Evolutionary conservation across 306 rosid genomes (phyloP).

Genomic region (Sicyos baderoa): DNA sequence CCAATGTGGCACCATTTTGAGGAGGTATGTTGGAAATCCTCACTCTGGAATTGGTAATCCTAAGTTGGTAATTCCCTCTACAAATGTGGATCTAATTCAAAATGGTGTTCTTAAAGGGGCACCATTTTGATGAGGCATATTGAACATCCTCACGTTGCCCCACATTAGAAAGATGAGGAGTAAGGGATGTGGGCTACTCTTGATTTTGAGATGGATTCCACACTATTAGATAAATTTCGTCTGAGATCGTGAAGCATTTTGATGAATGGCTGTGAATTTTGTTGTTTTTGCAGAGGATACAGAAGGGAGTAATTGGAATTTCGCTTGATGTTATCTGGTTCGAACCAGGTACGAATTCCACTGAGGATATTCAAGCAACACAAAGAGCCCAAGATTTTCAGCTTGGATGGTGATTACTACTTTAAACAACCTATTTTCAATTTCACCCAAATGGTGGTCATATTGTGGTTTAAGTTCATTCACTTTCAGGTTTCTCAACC

Average conservation of each 20-base stretch:
- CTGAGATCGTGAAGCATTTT: not conserved
- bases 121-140: too few species aligned
- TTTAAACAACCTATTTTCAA: not conserved
- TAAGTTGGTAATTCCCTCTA: too few species aligned
- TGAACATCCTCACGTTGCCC: too few species aligned
- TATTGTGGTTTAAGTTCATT: constrained; percentile 2
- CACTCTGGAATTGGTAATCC: too few species aligned
- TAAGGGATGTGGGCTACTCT: too few species aligned
- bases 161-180: too few species aligned
- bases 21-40: too few species aligned
- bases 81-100: too few species aligned
- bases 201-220: too few species aligned
- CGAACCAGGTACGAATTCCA: constrained; percentile 51
- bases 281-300: constrained; percentile 35
- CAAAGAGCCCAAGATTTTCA: constrained; percentile 92
- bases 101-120: too few species aligned
- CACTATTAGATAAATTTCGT: not conserved
- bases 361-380: constrained; percentile 60
- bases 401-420: constrained; percentile 63
- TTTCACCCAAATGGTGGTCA: not conserved
- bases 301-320: constrained; percentile 65
- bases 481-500: constrained; percentile 56
- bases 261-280: not conserved
- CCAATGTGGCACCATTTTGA: too few species aligned
- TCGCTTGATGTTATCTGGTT: constrained; percentile 86